Percentiles rank a stretch among this genome's conserved stretches.
These are phyloP conservation scores for Candida hispaniensis DNA, from an alignment of 805 yeast genomes.

Conservation along the genomic window DNA sequence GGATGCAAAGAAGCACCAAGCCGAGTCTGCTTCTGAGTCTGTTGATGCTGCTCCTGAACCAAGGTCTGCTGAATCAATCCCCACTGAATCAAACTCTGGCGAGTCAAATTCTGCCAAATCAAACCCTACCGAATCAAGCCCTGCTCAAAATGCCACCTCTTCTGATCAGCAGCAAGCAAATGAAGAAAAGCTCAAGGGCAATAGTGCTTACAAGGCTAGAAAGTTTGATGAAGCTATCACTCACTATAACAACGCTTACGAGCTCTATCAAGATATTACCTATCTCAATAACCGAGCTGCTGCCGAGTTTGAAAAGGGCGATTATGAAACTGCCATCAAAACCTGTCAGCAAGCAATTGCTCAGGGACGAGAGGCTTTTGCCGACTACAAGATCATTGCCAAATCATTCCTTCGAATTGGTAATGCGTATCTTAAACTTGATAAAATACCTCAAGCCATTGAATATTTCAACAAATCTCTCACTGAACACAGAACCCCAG, in stretches of 20 bases:
- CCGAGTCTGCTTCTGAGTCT: conserved; percentile 17
- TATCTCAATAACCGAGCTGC: conserved; percentile 95
- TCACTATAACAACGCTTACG: conserved; percentile 79
- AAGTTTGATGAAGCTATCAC: conserved; percentile 89
- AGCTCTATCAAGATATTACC: conserved; percentile 69
- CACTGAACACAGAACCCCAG: conserved; percentile 96
- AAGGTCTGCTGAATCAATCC: no score
- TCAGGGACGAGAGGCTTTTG: conserved; percentile 78
- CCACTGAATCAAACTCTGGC: no score
- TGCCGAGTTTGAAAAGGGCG: conserved; percentile 94
- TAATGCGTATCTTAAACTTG: conserved; percentile 63
- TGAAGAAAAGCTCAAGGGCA: conserved; percentile 71
- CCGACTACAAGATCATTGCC: conserved; percentile 85
- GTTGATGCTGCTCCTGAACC: conserved; percentile 20
- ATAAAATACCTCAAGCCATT: conserved; percentile 61
- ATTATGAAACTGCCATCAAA: conserved; percentile 69
- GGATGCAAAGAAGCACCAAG: conserved; percentile 16
- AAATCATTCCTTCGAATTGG: conserved; percentile 92
- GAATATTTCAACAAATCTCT: conserved; percentile 77
- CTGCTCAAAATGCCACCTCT: conserved; percentile 30
- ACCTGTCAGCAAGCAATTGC: conserved; percentile 80
- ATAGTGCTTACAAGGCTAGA: conserved; percentile 71
- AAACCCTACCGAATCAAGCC: conserved; percentile 29
- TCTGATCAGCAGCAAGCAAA: conserved; percentile 31
- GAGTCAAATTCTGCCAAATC: conserved; percentile 26